phyloP scores from a whole-genome alignment of 2,329 filamentous ascomycete species.

The Aspergillus aculeatus region DNA sequence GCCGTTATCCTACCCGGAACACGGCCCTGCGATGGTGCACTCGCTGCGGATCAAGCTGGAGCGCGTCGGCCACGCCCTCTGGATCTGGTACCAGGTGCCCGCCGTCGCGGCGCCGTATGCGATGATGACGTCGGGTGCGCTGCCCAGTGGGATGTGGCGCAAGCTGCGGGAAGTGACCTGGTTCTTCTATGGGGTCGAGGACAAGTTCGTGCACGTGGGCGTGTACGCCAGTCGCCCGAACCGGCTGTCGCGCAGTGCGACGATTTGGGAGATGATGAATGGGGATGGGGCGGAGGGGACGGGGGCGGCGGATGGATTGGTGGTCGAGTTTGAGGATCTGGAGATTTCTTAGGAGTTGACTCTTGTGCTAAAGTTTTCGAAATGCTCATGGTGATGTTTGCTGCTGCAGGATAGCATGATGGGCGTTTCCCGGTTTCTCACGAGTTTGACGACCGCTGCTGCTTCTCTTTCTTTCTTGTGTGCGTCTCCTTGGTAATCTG shows the following conservation, averaged over 20 bases:
- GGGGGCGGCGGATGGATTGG: constrained; percentile 37
- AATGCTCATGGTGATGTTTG: not conserved
- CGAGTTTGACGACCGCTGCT: too few relatives aligned
- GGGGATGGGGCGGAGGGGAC: constrained; percentile 28
- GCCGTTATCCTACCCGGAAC: constrained; percentile 41
- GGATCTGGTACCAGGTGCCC: constrained; percentile 57
- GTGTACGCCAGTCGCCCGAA: constrained; percentile 59
- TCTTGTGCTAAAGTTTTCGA: not conserved
- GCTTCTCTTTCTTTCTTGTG: too few relatives aligned
- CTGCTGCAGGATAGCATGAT: not conserved
- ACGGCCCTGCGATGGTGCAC: constrained; percentile 41
- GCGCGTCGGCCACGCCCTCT: constrained; percentile 55
- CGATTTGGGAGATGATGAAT: constrained; percentile 42
- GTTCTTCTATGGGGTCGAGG: constrained; percentile 61
- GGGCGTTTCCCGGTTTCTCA: too few relatives aligned
- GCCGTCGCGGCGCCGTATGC: constrained; percentile 31
- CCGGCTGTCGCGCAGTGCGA: constrained; percentile 43
- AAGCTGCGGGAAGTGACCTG: constrained; percentile 61
- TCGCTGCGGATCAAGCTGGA: constrained; percentile 58
- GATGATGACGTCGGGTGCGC: constrained; percentile 37
- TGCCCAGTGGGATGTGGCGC: constrained; percentile 50
- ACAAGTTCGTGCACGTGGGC: constrained; percentile 58
- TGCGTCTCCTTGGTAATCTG: too few relatives aligned
- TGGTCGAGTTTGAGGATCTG: constrained; percentile 53
- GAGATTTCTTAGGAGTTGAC: constrained; percentile 44